A percentile compares a stretch with the other conserved stretches of the same genome.
phyloP scores from a whole-genome alignment of 2,329 filamentous ascomycete species.

The Lecanicillium sp. region DNA sequence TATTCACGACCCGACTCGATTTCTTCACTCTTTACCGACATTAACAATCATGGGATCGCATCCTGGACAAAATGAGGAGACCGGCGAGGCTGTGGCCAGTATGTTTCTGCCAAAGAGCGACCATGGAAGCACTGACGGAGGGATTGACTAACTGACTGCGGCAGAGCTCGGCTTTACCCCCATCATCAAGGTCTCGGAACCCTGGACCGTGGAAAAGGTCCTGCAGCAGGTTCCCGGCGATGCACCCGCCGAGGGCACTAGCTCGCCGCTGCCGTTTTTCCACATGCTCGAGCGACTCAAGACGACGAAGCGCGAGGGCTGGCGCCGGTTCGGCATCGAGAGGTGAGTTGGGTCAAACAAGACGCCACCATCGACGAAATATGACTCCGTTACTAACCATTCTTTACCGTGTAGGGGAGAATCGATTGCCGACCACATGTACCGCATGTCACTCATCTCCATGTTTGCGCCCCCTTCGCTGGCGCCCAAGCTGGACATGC shows the following conservation, averaged over 20 bases:
- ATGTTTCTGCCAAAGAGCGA: constrained; percentile 4
- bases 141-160: not conserved
- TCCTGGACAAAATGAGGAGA: constrained; percentile 13
- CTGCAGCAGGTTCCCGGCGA: constrained; percentile 52
- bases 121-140: not conserved
- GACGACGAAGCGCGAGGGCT: constrained; percentile 93
- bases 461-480: constrained; percentile 80
- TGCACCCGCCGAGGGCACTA: constrained; percentile 49
- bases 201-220: constrained; percentile 54
- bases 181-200: constrained; percentile 31
- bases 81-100: constrained; percentile 17
- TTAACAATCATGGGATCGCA: constrained; percentile 21
- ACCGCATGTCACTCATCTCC: constrained; percentile 95
- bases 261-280: constrained; percentile 83
- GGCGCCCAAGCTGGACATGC: constrained; percentile 63
- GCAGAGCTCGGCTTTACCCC: constrained; percentile 27
- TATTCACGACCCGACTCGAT: not conserved
- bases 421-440: constrained; percentile 98
- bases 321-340: constrained; percentile 77
- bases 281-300: constrained; percentile 91
- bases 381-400: not conserved
- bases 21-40: not conserved
- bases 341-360: constrained; percentile 35
- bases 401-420: constrained; percentile 52
- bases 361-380: not conserved